phyloP scores from a whole-genome alignment of 2,329 filamentous ascomycete genomes.

The Pseudohalonectria lignicola region DNA sequence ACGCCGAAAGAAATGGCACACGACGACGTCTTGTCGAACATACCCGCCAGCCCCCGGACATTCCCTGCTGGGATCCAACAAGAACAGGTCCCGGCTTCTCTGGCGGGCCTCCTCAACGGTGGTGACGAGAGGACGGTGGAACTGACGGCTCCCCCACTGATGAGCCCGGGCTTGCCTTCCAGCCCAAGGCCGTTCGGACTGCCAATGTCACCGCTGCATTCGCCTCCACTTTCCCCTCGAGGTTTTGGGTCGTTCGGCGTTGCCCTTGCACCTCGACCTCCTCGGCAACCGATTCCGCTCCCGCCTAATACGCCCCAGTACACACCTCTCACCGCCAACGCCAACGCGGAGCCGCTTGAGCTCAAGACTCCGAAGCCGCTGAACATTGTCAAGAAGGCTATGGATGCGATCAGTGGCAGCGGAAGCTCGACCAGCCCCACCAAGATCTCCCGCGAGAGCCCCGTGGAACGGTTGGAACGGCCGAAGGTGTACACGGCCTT shows the following conservation, averaged over 20 bases:
- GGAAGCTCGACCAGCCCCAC: constrained; percentile 15
- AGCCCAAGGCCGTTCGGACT: constrained; percentile 48
- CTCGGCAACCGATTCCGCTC: constrained; percentile 62
- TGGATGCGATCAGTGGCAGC: constrained; percentile 5
- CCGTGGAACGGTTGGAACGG: constrained; percentile 30
- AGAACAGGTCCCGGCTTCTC: constrained; percentile 32
- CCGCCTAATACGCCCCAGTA: constrained; percentile 58
- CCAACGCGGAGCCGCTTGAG: constrained; percentile 18
- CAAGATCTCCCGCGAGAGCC: constrained; percentile 23
- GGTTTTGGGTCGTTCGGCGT: constrained; percentile 10
- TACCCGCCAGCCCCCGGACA: constrained; percentile 26
- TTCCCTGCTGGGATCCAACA: constrained; percentile 20
- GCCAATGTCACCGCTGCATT: constrained; percentile 36
- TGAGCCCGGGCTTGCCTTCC: constrained; percentile 49
- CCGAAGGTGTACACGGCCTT: constrained; percentile 59
- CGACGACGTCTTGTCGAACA: constrained; percentile 15
- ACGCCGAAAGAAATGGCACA: constrained; percentile 27
- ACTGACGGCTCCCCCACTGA: constrained; percentile 27
- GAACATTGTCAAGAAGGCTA: constrained; percentile 23
- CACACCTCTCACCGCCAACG: constrained; percentile 34
- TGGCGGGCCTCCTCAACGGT: constrained; percentile 39
- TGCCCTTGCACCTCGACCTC: constrained; percentile 57
- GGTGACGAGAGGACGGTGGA: constrained; percentile 11
- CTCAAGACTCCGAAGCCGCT: constrained; percentile 29
- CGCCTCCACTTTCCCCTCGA: constrained; percentile 63